phyloP scores from a whole-genome alignment of 106 monocot species.

The Platanthera zijinensis region DNA sequence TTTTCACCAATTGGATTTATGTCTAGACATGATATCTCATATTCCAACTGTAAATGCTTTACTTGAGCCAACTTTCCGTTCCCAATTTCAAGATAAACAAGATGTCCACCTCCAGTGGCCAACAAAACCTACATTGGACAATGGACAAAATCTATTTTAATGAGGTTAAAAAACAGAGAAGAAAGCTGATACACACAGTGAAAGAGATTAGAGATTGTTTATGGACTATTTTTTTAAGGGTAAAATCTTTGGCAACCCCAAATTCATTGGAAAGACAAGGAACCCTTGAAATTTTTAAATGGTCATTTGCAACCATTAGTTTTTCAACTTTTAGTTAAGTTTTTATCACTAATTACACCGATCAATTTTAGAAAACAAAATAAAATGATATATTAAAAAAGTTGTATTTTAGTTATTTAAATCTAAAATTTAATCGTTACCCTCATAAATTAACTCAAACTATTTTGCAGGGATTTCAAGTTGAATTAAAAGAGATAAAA shows the following conservation, averaged over 20 bases:
- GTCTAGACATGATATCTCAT: constrained; percentile 95
- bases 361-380: too few species aligned
- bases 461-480: background rate
- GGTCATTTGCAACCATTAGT: too few species aligned
- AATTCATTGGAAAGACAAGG: background rate
- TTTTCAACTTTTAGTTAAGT: too few species aligned
- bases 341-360: too few species aligned
- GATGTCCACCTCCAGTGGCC: constrained; percentile 91
- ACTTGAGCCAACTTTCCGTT: constrained; percentile 67
- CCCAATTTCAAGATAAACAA: constrained; percentile 89
- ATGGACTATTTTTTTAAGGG: background rate
- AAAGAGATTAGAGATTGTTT: background rate
- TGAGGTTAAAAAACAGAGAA: constrained; percentile 1
- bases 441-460: background rate
- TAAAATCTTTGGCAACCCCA: too few species aligned
- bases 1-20: constrained; percentile 88
- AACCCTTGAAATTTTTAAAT: too few species aligned
- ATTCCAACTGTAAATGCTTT: constrained; percentile 72
- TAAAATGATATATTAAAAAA: background rate
- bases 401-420: too few species aligned
- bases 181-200: background rate
- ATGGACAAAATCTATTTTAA: constrained; percentile 7
- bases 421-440: background rate
- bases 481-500: too few species aligned
- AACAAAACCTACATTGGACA: constrained; percentile 55